Base-by-base conservation (phyloP, 768 basidiomycete species). In the Pholiota molesta region DNA sequence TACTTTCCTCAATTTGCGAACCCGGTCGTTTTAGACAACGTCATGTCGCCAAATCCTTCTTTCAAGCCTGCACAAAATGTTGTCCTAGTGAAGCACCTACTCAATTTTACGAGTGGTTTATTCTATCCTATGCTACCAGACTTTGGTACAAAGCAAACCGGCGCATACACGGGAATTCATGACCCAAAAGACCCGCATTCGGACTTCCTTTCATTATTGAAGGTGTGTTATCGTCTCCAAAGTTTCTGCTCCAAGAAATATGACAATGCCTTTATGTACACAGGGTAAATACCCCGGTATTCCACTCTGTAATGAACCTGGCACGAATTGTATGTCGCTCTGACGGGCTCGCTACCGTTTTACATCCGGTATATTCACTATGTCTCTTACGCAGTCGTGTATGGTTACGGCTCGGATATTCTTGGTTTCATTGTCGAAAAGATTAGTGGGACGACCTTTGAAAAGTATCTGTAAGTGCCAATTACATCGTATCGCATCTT, bases 71-170 rank as follows among this genome's bases (percentile, higher is more conserved):
- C 72, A 5, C 61, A 67, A 21, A 69, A 28, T 2, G 40, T 51
- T 4, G 64, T 75, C 5, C 69, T 63, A 0, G 55, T 77, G 8
- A 54, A 64, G 21, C 72, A 77, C 52, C 65, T 77, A 0, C 65
- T 77, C 14, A 75, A 74, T 55, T 73, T 74, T 35, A 66, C 73
- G 2, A 75, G 74, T 42, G 75, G 75, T 0, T 39, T 77, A 5
- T 69, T 67, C 40, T 77, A 75, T 52, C 60, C 52, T 21, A 21
- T 58, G 10, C 13, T 51, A 51, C 21, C 65, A 21, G 45, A 33
- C 26, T 21, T 64, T 16, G 59, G 65, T 29, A 40, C 26, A 8
- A 52, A 51, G 10, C 17, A 70, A 31, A 63, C 66, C 0, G 28
- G 33, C 8, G 39, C 69, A 26, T 71, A 72, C 59, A 39, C 55